Evolutionary conservation across 345 rosid species (phyloP).

Genomic region (Gossypium thurberi): DNA sequence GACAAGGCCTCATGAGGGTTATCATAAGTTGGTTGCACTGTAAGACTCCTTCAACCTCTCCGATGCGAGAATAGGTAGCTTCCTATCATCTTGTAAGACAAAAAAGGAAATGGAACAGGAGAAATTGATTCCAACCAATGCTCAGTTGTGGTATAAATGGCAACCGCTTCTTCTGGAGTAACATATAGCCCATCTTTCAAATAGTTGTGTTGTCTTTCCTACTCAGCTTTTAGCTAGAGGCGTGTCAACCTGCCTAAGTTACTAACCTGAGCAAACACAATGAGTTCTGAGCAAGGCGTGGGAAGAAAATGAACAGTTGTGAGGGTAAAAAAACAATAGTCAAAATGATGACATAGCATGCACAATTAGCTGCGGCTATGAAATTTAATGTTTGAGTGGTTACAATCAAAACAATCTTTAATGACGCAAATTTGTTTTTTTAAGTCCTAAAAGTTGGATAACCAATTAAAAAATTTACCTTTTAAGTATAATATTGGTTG

Average conservation of each 20-base stretch:
- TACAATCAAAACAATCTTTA: too few species aligned
- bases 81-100: conserved; percentile 96
- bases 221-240: conserved; percentile 99
- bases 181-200: conserved; percentile 98
- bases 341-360: too few species aligned
- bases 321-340: too few species aligned
- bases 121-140: conserved; percentile 99
- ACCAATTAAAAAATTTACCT: too few species aligned
- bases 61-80: conserved; percentile 89
- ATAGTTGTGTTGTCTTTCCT: conserved; percentile 98
- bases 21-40: conserved; percentile 98
- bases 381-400: too few species aligned
- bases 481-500: too few species aligned
- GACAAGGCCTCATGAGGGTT: conserved; percentile 97
- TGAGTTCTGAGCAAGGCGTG: too few species aligned
- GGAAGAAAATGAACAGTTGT: too few species aligned
- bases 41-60: conserved; percentile 98
- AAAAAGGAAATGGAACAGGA: conserved; percentile 94
- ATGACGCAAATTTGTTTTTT: too few species aligned
- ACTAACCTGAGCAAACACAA: too few species aligned
- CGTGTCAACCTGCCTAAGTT: conserved; percentile 96
- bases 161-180: conserved; percentile 98
- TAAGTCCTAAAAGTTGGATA: too few species aligned
- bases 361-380: too few species aligned
- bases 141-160: conserved; percentile 92